Conservation (phyloP, 2,329 filamentous ascomycete species). For the Diaporthe citrichinensis region DNA sequence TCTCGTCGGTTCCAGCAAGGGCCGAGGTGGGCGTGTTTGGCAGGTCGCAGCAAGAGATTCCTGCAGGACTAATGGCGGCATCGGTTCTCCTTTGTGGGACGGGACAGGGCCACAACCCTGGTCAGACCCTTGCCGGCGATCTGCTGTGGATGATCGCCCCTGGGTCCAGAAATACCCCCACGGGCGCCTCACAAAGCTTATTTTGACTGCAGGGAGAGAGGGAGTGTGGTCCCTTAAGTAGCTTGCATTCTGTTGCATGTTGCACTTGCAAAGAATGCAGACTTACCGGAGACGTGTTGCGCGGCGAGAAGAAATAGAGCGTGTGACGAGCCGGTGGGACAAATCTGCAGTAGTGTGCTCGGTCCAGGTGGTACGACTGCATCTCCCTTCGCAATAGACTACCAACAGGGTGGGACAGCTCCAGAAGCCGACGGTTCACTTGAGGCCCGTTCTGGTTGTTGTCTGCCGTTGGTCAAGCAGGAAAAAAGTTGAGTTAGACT, state of each 20-base stretch:
- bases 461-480: not conserved
- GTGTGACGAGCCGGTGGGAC: not conserved
- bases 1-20: not conserved
- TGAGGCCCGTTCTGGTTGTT: not conserved
- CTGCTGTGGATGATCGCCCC: not conserved
- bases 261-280: not conserved
- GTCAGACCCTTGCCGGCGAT: slow-evolving; percentile 22
- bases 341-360: not conserved
- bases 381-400: not conserved
- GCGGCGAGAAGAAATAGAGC: not conserved
- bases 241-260: not conserved
- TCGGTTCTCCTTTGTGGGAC: not conserved
- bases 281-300: not conserved
- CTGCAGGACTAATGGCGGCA: not conserved
- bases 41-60: no score
- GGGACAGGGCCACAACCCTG: not conserved
- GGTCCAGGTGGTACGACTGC: not conserved
- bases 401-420: not conserved
- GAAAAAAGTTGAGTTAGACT: not conserved
- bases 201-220: slow-evolving; percentile 10
- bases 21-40: not conserved
- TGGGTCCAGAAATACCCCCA: slow-evolving; percentile 1
- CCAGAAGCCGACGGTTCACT: not conserved
- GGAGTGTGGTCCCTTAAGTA: not conserved
- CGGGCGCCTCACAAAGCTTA: slow-evolving; percentile 25